Evolutionary conservation across 2,329 filamentous ascomycete genomes (phyloP), one percentile per base, ranked within the genome.

Genomic region (Apiospora rasikravindrae): DNA sequence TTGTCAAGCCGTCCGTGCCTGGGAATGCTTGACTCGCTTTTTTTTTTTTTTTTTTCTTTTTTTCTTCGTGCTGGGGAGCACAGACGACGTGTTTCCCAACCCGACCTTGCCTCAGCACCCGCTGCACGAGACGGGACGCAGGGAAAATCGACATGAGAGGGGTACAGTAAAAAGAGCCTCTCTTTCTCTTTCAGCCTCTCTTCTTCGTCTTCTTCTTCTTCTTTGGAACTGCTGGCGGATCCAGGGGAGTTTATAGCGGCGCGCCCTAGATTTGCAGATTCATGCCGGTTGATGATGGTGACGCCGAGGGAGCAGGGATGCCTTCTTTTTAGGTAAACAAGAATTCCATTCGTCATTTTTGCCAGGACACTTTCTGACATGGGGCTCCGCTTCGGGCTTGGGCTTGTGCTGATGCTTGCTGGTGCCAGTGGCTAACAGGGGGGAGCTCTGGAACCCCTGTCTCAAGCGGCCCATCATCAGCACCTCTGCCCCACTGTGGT

Each of bases 1-100:
- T 64, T 64, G 33, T 64, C 57, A 64, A 40, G 57, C 57, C 33
- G 57, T 64, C 57, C 57, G 57, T 64, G 57, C 57, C 57, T 40
- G 57, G 10, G 7, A 37, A n/a, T 37, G 57, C 57, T 64, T 64
- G 57, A 64, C 57, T 64, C 57, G 57, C 24, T 64, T 33, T n/a
- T n/a, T n/a, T n/a, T n/a, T n/a, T n/a, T n/a, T n/a, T n/a, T n/a
- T n/a, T n/a, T n/a, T n/a, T n/a, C n/a, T n/a, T n/a, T n/a, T n/a
- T n/a, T n/a, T n/a, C n/a, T n/a, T n/a, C 6, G 33, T 14, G 10
- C 10, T 11, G 57, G 33, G 33, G 33, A 61, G 53, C 53, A 61
- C 53, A 61, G 53, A 61, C 53, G 16, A 61, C 51, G 51, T 57
- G 51, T 57, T 57, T 57, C 26, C 51, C 51, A 19, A 29, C 14